Conservation (phyloP, 2,329 filamentous ascomycete genomes). For the Cercospora sp. region DNA sequence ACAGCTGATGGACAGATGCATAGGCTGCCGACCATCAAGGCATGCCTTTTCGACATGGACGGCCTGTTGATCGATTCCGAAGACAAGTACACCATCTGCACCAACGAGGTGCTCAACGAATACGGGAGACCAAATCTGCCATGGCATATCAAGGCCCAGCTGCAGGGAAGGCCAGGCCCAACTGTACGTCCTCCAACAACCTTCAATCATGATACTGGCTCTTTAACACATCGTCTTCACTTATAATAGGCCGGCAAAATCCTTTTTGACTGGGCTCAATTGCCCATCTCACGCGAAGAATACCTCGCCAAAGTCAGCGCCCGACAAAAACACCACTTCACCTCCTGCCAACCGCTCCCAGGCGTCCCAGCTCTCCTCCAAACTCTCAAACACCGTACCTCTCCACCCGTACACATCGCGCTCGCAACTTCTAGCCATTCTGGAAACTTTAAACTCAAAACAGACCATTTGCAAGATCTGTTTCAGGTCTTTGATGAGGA, state of each 20-base stretch:
- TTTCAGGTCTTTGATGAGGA: constrained; percentile 63
- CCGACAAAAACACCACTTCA: constrained; percentile 73
- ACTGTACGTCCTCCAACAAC: constrained; percentile 31
- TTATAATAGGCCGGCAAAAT: constrained; percentile 54
- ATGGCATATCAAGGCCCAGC: constrained; percentile 89
- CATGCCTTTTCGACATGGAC: constrained; percentile 98
- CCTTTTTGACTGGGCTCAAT: constrained; percentile 78
- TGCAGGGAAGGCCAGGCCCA: constrained; percentile 67
- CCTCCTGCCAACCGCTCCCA: constrained; percentile 70
- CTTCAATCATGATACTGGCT: neutral
- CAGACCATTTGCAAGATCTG: constrained; percentile 52
- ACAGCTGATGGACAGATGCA: constrained; percentile 23
- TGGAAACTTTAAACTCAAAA: constrained; percentile 76
- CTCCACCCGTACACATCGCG: constrained; percentile 67
- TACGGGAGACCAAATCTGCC: constrained; percentile 75
- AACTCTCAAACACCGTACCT: constrained; percentile 47
- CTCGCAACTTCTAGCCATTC: constrained; percentile 78
- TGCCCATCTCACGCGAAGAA: constrained; percentile 72
- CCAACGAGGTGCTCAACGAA: constrained; percentile 76
- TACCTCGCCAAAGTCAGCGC: constrained; percentile 61
- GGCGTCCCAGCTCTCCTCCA: constrained; percentile 71
- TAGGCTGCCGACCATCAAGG: constrained; percentile 71
- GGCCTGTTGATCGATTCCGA: constrained; percentile 92
- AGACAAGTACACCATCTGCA: constrained; percentile 80
- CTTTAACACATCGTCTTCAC: neutral